These are phyloP conservation scores for Blastobotrys aristatus DNA, from an alignment of 1,139 yeast species.

Conservation along the genomic window DNA sequence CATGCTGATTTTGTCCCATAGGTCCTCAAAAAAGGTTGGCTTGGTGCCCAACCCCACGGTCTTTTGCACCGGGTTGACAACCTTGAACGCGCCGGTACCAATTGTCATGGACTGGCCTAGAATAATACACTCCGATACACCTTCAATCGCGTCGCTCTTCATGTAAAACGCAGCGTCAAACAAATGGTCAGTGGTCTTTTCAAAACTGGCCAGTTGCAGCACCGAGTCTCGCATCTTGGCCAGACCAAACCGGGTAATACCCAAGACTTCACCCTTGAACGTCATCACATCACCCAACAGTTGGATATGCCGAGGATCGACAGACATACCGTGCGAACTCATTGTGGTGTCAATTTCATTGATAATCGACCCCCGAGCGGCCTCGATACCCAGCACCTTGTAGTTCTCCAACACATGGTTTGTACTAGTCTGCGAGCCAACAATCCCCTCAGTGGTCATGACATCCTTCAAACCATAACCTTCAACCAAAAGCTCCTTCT, in stretches of 20 bases:
- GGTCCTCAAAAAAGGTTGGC: constrained; percentile 29
- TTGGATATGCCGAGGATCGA: constrained; percentile 99
- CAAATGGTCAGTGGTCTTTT: constrained; percentile 96
- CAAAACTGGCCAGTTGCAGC: constrained; percentile 92
- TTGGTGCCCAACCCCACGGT: constrained; percentile 17
- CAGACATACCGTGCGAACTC: constrained; percentile 99
- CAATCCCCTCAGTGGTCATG: constrained; percentile 96
- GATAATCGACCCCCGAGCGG: constrained; percentile 90
- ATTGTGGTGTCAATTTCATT: constrained; percentile 95
- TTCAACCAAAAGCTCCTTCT: constrained; percentile 89
- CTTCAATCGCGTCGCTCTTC: constrained; percentile 94
- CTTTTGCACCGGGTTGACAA: constrained; percentile 38
- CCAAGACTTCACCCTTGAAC: constrained; percentile 95
- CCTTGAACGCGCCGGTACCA: constrained; percentile 95
- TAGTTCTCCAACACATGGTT: constrained; percentile 90
- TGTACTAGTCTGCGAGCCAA: constrained; percentile 81
- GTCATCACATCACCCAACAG: constrained; percentile 98
- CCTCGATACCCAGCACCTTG: constrained; percentile 92
- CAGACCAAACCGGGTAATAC: constrained; percentile 95
- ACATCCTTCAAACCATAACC: constrained; percentile 96
- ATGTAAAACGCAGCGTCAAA: constrained; percentile 97
- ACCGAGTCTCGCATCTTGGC: constrained; percentile 99
- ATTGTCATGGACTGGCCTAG: constrained; percentile 96
- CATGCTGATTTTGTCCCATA: constrained; percentile 17
- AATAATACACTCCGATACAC: constrained; percentile 96